Evolutionary conservation across 2,329 filamentous ascomycete species (phyloP), one percentile per base, ranked within the genome.

Genomic region (Ophiocordyceps robertsii): DNA sequence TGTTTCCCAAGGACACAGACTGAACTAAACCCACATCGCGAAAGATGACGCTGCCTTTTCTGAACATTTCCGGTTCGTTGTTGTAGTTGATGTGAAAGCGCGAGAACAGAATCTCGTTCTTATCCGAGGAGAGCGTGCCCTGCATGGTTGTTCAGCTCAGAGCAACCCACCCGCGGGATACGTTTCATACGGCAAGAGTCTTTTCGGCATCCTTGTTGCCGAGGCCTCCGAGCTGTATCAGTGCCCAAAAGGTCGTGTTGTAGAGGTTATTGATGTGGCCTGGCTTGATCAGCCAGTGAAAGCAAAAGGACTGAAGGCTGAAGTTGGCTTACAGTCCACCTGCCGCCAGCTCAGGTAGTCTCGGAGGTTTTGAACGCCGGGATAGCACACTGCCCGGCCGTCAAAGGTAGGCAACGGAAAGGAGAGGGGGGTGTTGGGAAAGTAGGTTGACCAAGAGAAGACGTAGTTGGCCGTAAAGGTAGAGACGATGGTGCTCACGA

Each of bases 311-410:
- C 12, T 13, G 5, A 14, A 6, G 21, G 14, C 14, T 11, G 13
- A 2, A 27, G 24, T 27, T 8, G 14, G 63, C 80, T 61, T 59
- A 92, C 92, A 96, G 60, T 98, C 92, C 37, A 85, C 92, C 62
- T 98, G 92, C 52, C 92, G 76, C 92, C 92, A 98, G 58, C 84
- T 89, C 72, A 98, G 78, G 61, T 98, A 98, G 65, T 98, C 92
- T 24, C 89, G 73, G 50, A 98, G 63, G 59, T 95, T 93, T 53
- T 75, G 71, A 7, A 83, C 71, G 43, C 76, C 84, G 0, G 92
- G 92, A 63, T 96, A 98, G 57, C 82, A 80, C 4, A 98, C 88
- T 14, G 88, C 88, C 40, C 92, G 73, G 1, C 89, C 90, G 61
- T 98, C 92, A 56, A 98, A 98, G 6, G 83, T 90, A 1, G 92